Percentiles rank a stretch among this genome's conserved stretches.
phyloP scores from a whole-genome alignment of 2,329 filamentous ascomycete genomes.

The Aspergillus tanneri region DNA sequence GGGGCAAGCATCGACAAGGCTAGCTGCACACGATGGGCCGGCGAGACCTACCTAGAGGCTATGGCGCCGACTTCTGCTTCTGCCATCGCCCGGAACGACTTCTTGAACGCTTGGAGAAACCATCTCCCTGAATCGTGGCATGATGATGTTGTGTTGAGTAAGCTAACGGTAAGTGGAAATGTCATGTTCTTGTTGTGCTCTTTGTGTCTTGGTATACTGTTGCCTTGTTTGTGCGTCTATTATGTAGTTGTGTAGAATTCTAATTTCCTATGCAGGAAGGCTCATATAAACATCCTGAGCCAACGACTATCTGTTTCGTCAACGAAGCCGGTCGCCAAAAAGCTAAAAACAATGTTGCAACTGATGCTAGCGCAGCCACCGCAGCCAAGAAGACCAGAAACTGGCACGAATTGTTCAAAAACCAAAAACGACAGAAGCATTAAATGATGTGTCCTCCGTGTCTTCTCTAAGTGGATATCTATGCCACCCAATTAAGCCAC shows the following conservation, averaged over 20 bases:
- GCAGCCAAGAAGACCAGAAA: constrained; percentile 40
- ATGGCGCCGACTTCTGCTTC: constrained; percentile 32
- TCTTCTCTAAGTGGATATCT: neutral
- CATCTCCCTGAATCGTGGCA: constrained; percentile 46
- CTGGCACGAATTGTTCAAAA: constrained; percentile 47
- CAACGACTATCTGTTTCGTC: constrained; percentile 39
- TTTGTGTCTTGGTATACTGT: too few species aligned
- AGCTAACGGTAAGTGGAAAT: constrained; percentile 31
- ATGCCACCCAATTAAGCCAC: neutral
- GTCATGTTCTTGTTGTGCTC: neutral
- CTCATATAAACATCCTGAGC: constrained; percentile 35
- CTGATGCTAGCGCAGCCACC: constrained; percentile 23
- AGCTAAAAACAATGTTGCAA: constrained; percentile 24
- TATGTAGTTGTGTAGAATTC: too few species aligned
- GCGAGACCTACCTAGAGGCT: constrained; percentile 42
- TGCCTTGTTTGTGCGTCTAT: neutral
- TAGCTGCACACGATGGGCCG: constrained; percentile 38
- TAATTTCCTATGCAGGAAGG: constrained; percentile 25
- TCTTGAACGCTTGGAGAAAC: constrained; percentile 43
- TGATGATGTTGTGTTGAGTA: constrained; percentile 32
- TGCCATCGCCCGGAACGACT: constrained; percentile 35
- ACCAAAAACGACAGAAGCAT: constrained; percentile 31
- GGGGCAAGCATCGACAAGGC: constrained; percentile 42
- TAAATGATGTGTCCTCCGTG: constrained; percentile 20
- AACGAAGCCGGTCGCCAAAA: constrained; percentile 32